A percentile compares a stretch with the other conserved stretches of the same genome.
These are phyloP conservation scores for Nothopassalora personata DNA, from an alignment of 2,329 filamentous ascomycete genomes.

Conservation along the genomic window DNA sequence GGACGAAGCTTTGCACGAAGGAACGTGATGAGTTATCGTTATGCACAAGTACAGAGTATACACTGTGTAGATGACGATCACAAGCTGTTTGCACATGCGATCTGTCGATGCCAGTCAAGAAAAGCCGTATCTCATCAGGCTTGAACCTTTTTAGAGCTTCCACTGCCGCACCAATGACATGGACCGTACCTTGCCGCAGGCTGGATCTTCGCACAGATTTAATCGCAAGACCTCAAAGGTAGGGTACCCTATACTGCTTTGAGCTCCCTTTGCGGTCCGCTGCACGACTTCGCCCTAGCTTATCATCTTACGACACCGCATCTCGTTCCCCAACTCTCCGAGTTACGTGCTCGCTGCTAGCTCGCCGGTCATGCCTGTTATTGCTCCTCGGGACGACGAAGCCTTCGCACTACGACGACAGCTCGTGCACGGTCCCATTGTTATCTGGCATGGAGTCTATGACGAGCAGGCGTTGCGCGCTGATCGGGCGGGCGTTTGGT, in stretches of 20 bases:
- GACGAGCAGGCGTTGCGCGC: slow-evolving; percentile 13
- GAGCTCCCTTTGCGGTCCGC: no score
- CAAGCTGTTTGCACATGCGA: neutral
- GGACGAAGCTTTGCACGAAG: neutral
- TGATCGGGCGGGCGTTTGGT: slow-evolving; percentile 5
- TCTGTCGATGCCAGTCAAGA: neutral
- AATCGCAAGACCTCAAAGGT: neutral
- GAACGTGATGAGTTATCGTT: neutral
- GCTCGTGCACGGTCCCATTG: neutral
- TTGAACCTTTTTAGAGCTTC: neutral
- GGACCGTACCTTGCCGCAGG: neutral
- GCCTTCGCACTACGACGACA: neutral
- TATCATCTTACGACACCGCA: neutral
- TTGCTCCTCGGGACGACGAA: neutral
- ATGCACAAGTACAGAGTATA: neutral
- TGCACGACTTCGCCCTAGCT: neutral
- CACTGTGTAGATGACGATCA: neutral
- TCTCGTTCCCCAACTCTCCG: neutral
- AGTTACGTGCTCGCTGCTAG: neutral
- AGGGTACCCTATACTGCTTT: no score
- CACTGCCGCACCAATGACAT: neutral
- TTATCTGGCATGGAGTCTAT: slow-evolving; percentile 9
- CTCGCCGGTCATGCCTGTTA: neutral
- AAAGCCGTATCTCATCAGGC: neutral
- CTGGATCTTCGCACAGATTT: no score